Conservation (phyloP, 371 early-diverging fungal species). For the Mortierella polycephala region DNA sequence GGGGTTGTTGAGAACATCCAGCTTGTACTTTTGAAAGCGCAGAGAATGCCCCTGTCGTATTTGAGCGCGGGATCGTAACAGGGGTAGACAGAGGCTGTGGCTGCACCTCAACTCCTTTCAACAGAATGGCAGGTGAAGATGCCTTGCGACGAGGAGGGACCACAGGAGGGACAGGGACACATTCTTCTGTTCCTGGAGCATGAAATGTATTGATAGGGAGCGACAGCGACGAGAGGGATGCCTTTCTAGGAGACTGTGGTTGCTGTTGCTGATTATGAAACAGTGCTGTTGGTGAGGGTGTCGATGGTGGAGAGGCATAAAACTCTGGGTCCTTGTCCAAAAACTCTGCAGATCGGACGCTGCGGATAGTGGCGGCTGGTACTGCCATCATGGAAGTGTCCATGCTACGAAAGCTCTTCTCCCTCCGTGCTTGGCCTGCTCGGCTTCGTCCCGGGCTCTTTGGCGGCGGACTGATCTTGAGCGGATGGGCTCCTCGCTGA, state of each 20-base stretch:
- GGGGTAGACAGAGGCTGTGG: not conserved
- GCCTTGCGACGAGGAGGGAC: slow-evolving; percentile 36
- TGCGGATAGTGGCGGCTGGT: slow-evolving; percentile 2
- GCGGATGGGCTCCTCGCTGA: not conserved
- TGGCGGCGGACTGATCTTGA: not conserved
- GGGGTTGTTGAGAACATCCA: not conserved
- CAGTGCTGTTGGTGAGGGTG: slow-evolving; percentile 19
- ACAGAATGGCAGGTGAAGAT: slow-evolving; percentile 24
- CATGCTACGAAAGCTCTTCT: slow-evolving; percentile 30
- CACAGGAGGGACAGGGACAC: slow-evolving; percentile 5
- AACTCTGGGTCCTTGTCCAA: slow-evolving; percentile 6
- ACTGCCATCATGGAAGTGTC: slow-evolving; percentile 13
- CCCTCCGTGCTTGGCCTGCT: not conserved
- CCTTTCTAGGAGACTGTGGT: slow-evolving; percentile 11
- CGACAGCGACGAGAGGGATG: slow-evolving; percentile 18
- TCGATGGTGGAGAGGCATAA: slow-evolving; percentile 25
- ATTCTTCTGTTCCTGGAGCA: slow-evolving; percentile 1
- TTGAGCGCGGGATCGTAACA: not conserved
- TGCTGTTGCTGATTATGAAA: slow-evolving; percentile 4
- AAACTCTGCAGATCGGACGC: slow-evolving; percentile 9
- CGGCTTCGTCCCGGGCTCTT: slow-evolving; percentile 1
- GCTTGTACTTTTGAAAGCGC: not conserved
- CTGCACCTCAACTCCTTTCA: not conserved
- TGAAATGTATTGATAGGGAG: slow-evolving; percentile 4
- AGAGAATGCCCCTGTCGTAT: not conserved